phyloP scores from a whole-genome alignment of 2,329 filamentous ascomycete genomes.

The Trichoderma sp. region DNA sequence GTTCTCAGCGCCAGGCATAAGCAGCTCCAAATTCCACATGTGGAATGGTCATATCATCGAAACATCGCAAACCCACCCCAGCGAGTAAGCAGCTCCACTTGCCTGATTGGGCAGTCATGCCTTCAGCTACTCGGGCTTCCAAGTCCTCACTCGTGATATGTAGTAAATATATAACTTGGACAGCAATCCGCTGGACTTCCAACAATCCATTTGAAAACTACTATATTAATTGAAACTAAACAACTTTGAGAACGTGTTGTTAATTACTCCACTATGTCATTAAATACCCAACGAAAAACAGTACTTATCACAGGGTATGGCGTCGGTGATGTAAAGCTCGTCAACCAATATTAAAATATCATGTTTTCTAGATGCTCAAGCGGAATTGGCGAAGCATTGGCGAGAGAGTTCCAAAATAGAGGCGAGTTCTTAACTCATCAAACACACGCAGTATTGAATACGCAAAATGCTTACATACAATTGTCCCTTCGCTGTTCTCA shows the following conservation, averaged over 20 bases:
- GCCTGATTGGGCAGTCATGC: background rate
- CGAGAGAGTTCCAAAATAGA: background rate
- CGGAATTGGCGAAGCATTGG: background rate
- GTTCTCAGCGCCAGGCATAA: background rate
- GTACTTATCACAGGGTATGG: background rate
- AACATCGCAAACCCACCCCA: no score
- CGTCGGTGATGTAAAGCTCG: background rate
- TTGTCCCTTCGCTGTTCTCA: background rate
- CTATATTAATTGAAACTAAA: rapidly evolving
- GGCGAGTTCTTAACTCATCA: background rate
- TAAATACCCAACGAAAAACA: background rate
- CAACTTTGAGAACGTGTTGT: background rate
- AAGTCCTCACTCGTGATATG: background rate
- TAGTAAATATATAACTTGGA: background rate
- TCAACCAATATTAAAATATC: background rate
- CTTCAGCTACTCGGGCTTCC: background rate
- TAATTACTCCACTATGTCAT: background rate
- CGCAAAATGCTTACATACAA: background rate
- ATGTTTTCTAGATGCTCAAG: background rate
- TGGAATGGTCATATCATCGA: background rate
- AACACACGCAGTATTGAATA: background rate
- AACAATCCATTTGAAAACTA: background rate
- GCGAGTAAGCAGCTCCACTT: conserved; percentile 5
- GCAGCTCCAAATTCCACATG: background rate
- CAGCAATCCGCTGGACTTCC: background rate